Conservation (phyloP, 371 early-diverging fungal species). For the Lichtheimia ornata region DNA sequence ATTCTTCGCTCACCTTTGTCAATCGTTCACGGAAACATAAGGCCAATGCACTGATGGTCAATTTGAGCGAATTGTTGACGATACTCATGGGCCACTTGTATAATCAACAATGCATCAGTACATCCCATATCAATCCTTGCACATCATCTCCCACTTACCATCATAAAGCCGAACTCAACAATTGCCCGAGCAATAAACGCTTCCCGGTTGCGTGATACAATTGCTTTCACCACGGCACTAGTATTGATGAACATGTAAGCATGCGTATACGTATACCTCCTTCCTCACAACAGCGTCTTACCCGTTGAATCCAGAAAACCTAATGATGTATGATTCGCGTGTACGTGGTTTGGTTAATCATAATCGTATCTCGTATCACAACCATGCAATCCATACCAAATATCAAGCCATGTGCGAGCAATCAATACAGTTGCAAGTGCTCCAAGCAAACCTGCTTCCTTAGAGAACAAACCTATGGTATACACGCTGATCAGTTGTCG, state of each 20-base stretch:
- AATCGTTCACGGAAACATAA: conserved; percentile 79
- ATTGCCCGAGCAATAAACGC: conserved; percentile 66
- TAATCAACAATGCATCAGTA: conserved; percentile 3
- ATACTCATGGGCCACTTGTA: conserved; percentile 81
- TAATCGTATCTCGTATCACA: no score
- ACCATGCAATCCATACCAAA: conserved; percentile 38
- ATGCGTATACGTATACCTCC: neutral
- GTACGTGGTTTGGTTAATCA: no score
- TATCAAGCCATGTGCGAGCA: conserved; percentile 76
- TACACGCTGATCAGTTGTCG: neutral
- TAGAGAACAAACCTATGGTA: conserved; percentile 53
- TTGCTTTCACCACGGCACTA: conserved; percentile 69
- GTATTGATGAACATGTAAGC: neutral
- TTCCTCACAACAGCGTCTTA: conserved; percentile 17
- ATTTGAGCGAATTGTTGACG: conserved; percentile 74
- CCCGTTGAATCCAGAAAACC: conserved; percentile 76
- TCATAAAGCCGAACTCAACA: conserved; percentile 74
- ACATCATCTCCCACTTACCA: conserved; percentile 44
- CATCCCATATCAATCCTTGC: neutral
- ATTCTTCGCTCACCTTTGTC: conserved; percentile 56
- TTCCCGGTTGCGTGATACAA: conserved; percentile 69
- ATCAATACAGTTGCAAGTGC: conserved; percentile 66
- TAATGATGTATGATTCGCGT: conserved; percentile 7
- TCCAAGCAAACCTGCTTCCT: conserved; percentile 67
- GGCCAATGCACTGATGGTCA: conserved; percentile 70